Conservation (phyloP, 129 eudicot genomes). For the Helianthus annuus region DNA sequence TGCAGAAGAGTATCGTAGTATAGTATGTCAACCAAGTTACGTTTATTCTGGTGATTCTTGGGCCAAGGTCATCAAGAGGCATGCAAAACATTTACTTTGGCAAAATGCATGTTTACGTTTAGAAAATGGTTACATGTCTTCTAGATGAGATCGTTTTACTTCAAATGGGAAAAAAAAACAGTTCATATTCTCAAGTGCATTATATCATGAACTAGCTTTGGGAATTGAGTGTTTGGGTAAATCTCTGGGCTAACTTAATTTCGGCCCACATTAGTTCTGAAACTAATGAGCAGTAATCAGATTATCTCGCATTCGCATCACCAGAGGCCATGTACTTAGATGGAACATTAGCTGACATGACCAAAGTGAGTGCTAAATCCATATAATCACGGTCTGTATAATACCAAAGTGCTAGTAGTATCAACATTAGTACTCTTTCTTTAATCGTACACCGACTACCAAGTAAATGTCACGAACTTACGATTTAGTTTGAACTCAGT, state of each 20-base stretch:
- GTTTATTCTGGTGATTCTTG: background rate
- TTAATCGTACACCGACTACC: background rate
- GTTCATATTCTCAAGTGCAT: background rate
- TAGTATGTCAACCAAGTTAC: background rate
- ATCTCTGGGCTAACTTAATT: background rate
- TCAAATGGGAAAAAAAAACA: background rate
- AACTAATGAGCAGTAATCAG: slow-evolving; percentile 7
- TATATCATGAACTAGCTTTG: background rate
- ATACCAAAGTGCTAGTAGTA: background rate
- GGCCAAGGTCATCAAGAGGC: slow-evolving; percentile 12
- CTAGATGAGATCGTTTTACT: background rate
- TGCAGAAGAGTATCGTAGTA: background rate
- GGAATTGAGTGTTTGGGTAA: background rate
- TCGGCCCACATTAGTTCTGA: background rate
- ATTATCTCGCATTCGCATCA: slow-evolving; percentile 17
- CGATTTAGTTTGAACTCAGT: background rate
- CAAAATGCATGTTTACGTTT: background rate
- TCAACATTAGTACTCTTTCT: slow-evolving; percentile 4
- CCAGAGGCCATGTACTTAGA: background rate
- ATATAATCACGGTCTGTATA: slow-evolving; percentile 6
- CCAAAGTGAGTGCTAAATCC: background rate
- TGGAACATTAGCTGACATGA: background rate
- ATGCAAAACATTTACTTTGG: slow-evolving; percentile 10
- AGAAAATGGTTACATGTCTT: background rate
- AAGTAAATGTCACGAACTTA: background rate